Evolutionary conservation across 1,284 basidiomycete species (phyloP).

Genomic region (Cutaneotrichosporon sp.): DNA sequence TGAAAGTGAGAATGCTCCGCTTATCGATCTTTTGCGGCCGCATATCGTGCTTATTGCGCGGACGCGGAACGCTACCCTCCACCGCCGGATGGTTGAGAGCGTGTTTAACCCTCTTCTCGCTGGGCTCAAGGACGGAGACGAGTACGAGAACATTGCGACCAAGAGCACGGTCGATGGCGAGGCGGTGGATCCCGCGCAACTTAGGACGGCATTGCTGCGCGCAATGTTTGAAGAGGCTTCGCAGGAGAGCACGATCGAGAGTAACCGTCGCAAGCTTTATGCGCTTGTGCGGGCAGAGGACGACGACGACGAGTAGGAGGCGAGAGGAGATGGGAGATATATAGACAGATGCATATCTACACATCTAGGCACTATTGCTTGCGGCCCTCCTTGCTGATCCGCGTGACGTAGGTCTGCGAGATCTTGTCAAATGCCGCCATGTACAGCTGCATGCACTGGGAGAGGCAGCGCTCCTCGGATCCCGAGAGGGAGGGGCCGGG

Average conservation of each 20-base stretch:
- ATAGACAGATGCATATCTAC: conserved; percentile 5
- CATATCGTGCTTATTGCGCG: conserved; percentile 47
- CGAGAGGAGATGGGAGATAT: background rate
- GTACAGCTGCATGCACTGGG: conserved; percentile 52
- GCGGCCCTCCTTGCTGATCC: conserved; percentile 46
- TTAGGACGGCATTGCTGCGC: conserved; percentile 64
- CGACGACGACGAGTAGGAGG: conserved; percentile 34
- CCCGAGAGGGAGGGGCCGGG: conserved; percentile 45
- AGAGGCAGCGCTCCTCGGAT: conserved; percentile 51
- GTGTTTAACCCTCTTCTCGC: conserved; percentile 39
- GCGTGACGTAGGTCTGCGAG: conserved; percentile 49
- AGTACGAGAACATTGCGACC: conserved; percentile 16
- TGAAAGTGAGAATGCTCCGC: conserved; percentile 36
- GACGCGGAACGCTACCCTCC: conserved; percentile 42
- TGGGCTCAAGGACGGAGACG: conserved; percentile 26
- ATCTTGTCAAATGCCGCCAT: conserved; percentile 54
- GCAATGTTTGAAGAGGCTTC: conserved; percentile 74
- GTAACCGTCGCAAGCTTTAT: conserved; percentile 79
- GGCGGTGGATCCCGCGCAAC: conserved; percentile 22
- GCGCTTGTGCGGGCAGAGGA: conserved; percentile 66
- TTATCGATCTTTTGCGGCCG: conserved; percentile 43
- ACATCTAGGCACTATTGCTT: background rate
- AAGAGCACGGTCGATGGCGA: conserved; percentile 5
- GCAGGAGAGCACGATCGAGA: conserved; percentile 61
- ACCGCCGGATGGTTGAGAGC: conserved; percentile 43